These are phyloP conservation scores for Podospora anserina DNA, from an alignment of 495 filamentous ascomycete genomes.

Conservation along the genomic window DNA sequence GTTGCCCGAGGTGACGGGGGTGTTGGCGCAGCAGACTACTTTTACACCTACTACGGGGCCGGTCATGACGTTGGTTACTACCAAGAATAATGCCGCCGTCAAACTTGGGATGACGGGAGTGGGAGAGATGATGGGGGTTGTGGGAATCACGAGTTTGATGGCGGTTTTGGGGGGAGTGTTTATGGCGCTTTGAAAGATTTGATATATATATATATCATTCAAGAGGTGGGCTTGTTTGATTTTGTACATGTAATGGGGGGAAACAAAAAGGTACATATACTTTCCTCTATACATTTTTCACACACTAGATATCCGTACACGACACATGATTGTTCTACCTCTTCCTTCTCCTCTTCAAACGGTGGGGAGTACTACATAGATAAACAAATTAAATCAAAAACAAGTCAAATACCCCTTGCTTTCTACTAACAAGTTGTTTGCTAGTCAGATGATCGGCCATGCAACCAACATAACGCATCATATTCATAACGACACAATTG, in stretches of 20 bases:
- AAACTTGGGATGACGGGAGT: neutral
- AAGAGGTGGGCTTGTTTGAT: too few species aligned
- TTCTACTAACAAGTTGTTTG: too few species aligned
- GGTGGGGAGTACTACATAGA: neutral
- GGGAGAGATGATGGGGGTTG: neutral
- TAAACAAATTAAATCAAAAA: neutral
- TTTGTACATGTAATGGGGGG: neutral
- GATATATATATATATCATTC: neutral
- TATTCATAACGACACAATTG: too few species aligned
- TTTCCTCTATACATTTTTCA: neutral
- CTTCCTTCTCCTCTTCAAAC: neutral
- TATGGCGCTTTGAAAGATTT: neutral
- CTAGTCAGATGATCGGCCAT: too few species aligned
- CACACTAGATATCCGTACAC: neutral
- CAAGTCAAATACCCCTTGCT: neutral
- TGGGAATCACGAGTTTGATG: neutral
- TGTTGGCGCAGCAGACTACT: slow-evolving; percentile 29
- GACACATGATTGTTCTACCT: neutral
- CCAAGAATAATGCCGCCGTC: neutral
- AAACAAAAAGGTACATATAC: neutral
- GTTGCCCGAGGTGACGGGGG: slow-evolving; percentile 42
- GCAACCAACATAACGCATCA: too few species aligned
- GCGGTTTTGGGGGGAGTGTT: neutral
- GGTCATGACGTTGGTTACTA: neutral
- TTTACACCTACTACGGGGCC: slow-evolving; percentile 16